A percentile compares a stretch with the other conserved stretches of the same genome.
Evolutionary conservation across 305 asterid species (phyloP).

Genomic region (Andrographis paniculata): DNA sequence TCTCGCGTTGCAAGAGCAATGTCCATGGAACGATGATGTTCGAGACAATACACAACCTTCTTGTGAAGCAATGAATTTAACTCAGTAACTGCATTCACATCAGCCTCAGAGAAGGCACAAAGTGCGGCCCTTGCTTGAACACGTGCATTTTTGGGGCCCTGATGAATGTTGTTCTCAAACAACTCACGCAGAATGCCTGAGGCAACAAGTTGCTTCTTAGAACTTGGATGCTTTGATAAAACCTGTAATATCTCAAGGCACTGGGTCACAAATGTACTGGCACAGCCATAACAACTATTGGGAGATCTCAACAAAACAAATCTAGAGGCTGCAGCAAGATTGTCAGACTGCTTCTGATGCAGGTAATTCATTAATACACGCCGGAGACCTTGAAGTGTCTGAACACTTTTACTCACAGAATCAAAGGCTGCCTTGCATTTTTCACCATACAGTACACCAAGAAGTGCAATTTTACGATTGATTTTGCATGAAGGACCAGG

Average conservation of each 20-base stretch:
- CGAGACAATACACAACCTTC: constrained; percentile 92
- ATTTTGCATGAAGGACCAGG: constrained; percentile 99
- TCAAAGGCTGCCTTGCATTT: constrained; percentile 99
- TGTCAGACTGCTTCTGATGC: constrained; percentile 89
- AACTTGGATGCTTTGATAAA: constrained; percentile 71
- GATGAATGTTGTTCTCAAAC: constrained; percentile 97
- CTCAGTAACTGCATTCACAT: constrained; percentile 79
- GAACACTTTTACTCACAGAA: constrained; percentile 99
- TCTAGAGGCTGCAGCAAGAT: constrained; percentile 66
- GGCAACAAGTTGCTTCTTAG: constrained; percentile 90
- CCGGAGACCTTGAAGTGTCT: constrained; percentile 98
- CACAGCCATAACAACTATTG: constrained; percentile 98
- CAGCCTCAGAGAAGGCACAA: constrained; percentile 98
- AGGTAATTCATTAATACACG: constrained; percentile 89
- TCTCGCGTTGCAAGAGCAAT: constrained; percentile 93
- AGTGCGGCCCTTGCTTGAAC: constrained; percentile 98
- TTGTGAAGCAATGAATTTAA: constrained; percentile 81
- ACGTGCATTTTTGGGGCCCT: constrained; percentile 97
- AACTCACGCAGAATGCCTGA: constrained; percentile 91
- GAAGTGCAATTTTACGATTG: constrained; percentile 99
- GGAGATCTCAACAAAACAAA: constrained; percentile 88
- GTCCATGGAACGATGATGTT: constrained; percentile 98
- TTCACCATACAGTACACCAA: constrained; percentile 99
- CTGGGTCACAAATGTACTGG: constrained; percentile 86
- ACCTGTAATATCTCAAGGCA: constrained; percentile 95